Base-by-base conservation (phyloP, 1,139 yeast genomes). In the Arxiozyma bovina region DNA sequence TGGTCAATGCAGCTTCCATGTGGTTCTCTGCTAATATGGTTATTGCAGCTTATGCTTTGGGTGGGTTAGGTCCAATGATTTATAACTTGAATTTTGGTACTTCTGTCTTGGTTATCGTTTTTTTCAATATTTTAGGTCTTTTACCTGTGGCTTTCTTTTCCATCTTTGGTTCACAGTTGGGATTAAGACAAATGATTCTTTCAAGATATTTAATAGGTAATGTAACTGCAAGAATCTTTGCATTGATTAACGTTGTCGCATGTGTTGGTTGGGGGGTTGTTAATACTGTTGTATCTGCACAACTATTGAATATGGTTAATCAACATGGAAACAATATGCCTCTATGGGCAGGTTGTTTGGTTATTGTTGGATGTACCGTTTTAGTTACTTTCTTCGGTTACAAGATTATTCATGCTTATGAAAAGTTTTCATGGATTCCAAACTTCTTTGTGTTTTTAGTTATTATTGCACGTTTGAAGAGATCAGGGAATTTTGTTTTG, bases 241-340 rank as follows among this genome's bases (percentile, higher is more conserved):
- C 95, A 20, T 70, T 85, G 46, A 77, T 90, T 65, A 90, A 90
- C 68, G 80, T 84, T 65, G 71, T 90, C 64, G 94, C 96, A n/a
- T 88, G 96, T 78, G 80, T 90, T 59, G 97, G 97, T 61, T 90
- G 97, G 97, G 90, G 95, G 71, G 88, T 96, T 20, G 94, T 89
- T 50, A 91, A 90, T 73, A 87, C 89, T 60, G 87, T 90, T 82
- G 86, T 89, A 27, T 83, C 94, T 42, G 96, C 96, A 27, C 95
- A 88, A 70, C 76, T 90, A 66, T 77, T 90, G 61, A 83, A 85
- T 71, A 82, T 87, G 69, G 84, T 89, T 59, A 87, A 88, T 72
- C 58, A 75, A 50, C 68, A 57, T 42, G 74, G 74, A 42, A 76
- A 77, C 51, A 73, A 74, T 38, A 76, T 87, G 58, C 97, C 97